These are phyloP conservation scores for Alnus rubra DNA, from an alignment of 306 rosid genomes.

Conservation along the genomic window DNA sequence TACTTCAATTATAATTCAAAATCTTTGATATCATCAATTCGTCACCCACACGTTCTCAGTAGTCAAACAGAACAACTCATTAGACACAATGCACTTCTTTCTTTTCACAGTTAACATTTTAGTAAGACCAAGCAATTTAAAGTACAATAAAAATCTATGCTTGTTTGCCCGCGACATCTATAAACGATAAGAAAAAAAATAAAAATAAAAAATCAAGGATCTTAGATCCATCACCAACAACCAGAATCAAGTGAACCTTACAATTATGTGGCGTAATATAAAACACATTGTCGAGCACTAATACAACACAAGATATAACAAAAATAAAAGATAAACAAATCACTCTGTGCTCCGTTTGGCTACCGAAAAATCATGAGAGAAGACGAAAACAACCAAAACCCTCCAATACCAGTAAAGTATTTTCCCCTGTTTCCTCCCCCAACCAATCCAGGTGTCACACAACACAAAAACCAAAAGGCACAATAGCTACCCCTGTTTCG, in stretches of 20 bases:
- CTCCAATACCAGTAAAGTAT: not conserved
- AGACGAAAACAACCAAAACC: not conserved
- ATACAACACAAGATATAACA: not conserved
- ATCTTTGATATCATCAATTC: too few species aligned
- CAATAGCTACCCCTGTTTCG: not conserved
- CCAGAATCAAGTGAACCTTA: not conserved
- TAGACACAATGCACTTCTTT: not conserved
- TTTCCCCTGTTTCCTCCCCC: not conserved
- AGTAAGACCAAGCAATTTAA: not conserved
- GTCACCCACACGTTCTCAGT: too few species aligned
- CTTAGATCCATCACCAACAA: too few species aligned
- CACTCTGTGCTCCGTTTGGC: not conserved
- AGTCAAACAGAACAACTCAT: not conserved
- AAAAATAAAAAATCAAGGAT: too few species aligned
- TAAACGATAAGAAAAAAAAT: not conserved
- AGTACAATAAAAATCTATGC: not conserved
- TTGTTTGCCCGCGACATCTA: not conserved
- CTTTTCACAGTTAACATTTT: not conserved
- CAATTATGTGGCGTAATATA: not conserved
- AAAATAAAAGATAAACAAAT: not conserved
- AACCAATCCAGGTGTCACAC: not conserved
- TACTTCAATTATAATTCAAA: too few species aligned
- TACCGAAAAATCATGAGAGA: not conserved
- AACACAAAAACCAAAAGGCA: not conserved
- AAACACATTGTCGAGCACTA: not conserved